phyloP scores from a whole-genome alignment of 1,284 basidiomycete species.

The Pascua guehoae region DNA sequence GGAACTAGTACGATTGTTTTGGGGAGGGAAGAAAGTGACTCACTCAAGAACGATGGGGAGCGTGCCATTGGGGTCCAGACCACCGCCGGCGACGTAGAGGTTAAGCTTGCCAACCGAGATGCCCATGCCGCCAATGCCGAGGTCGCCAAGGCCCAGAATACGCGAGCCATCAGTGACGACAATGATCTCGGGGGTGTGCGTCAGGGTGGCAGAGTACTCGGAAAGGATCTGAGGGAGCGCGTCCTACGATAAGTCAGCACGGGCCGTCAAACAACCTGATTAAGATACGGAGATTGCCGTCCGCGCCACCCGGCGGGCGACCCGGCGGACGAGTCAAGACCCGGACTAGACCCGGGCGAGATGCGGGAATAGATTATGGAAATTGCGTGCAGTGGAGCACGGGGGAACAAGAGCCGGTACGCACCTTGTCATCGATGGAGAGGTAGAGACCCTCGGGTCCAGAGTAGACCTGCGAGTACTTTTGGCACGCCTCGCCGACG shows the following conservation, averaged over 20 bases:
- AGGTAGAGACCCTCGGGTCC: slow-evolving; percentile 70
- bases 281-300: no score
- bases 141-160: slow-evolving; percentile 88
- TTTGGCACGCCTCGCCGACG: slow-evolving; percentile 85
- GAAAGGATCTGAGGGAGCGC: slow-evolving; percentile 43
- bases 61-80: slow-evolving; percentile 77
- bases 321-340: neutral
- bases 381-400: neutral
- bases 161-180: slow-evolving; percentile 90
- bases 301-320: no score
- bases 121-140: slow-evolving; percentile 67
- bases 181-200: slow-evolving; percentile 70
- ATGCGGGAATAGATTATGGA: neutral
- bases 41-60: slow-evolving; percentile 69
- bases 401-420: slow-evolving; percentile 1
- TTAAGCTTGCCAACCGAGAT: slow-evolving; percentile 91
- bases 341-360: neutral
- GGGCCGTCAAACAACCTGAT: neutral
- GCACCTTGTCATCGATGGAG: slow-evolving; percentile 75
- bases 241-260: slow-evolving; percentile 54
- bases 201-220: slow-evolving; percentile 53
- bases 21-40: slow-evolving; percentile 13
- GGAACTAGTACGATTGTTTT: neutral
- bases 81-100: slow-evolving; percentile 78
- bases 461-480: slow-evolving; percentile 76